Base-by-base conservation (phyloP, 75 land plant genomes). In the Isoetes taiwanensis region DNA sequence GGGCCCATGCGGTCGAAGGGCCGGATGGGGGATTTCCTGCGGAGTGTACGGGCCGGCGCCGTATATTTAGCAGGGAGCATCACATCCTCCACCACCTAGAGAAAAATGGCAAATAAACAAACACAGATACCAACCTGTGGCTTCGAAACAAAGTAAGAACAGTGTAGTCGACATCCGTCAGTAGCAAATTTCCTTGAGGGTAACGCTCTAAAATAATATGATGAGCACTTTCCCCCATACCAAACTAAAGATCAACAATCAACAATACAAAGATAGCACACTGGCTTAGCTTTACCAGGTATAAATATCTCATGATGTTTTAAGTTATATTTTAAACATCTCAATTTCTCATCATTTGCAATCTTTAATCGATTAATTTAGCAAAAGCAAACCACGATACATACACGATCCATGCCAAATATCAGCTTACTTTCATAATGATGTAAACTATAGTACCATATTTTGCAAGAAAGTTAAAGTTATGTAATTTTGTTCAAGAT, bases 401-500 rank as follows among this genome's bases (percentile, higher is more conserved):
- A 41, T 74, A 91, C 97, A 52, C 98, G 76, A 76, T 93, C 98
- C 62, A 81, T 81, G 54, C 98, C 98, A 59, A 93, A 86, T 59
- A 87, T 94, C 33, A 83, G 85, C 26, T 87, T 90, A 72, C 87
- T 90, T 57, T 93, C 98, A n/a, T n/a, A n/a, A n/a, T n/a, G n/a
- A n/a, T n/a, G n/a, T n/a, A n/a, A n/a, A n/a, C n/a, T n/a, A n/a
- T n/a, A n/a, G n/a, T n/a, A n/a, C n/a, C n/a, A n/a, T n/a, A n/a
- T n/a, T n/a, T n/a, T n/a, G n/a, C n/a, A n/a, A n/a, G n/a, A n/a
- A n/a, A n/a, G n/a, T n/a, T n/a, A n/a, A n/a, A n/a, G n/a, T n/a
- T n/a, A n/a, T n/a, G n/a, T n/a, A n/a, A n/a, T n/a, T n/a, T n/a
- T n/a, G n/a, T n/a, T n/a, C n/a, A n/a, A n/a, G n/a, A n/a, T n/a